Conservation (phyloP, 352 stramenopile species). For the Phytophthora cajani region DNA sequence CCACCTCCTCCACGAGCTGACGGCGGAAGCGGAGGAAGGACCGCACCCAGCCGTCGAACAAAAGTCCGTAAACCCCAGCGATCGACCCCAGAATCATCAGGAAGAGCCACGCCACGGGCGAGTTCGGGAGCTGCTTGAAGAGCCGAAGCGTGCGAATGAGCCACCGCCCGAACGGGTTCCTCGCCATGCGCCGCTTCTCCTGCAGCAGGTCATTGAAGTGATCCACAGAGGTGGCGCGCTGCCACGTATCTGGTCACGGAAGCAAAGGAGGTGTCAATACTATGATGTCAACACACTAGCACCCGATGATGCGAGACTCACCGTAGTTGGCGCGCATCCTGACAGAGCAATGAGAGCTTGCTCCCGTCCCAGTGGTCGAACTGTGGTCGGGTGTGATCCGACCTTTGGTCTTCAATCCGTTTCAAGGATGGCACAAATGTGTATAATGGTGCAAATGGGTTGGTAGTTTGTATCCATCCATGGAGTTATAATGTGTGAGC, state of each 20-base stretch:
- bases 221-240: slow-evolving; percentile 63
- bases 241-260: slow-evolving; percentile 72
- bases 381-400: neutral
- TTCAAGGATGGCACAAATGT: neutral
- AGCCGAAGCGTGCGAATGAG: slow-evolving; percentile 63
- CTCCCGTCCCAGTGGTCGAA: neutral
- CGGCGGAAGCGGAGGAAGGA: slow-evolving; percentile 63
- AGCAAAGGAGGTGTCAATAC: neutral
- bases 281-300: neutral
- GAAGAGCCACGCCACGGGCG: slow-evolving; percentile 82
- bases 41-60: slow-evolving; percentile 76
- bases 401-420: slow-evolving; percentile 1
- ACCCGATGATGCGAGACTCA: neutral
- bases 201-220: slow-evolving; percentile 77
- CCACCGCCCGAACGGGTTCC: slow-evolving; percentile 62
- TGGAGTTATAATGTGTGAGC: neutral
- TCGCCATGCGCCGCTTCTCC: slow-evolving; percentile 58
- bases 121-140: slow-evolving; percentile 85
- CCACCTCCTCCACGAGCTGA: slow-evolving; percentile 55
- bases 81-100: slow-evolving; percentile 67
- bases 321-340: slow-evolving; percentile 29
- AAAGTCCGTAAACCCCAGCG: slow-evolving; percentile 66
- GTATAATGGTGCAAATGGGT: neutral
- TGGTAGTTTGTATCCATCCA: neutral
- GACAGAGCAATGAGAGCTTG: neutral